Evolutionary conservation across 306 rosid species (phyloP).

Genomic region (Begonia loranthoides): DNA sequence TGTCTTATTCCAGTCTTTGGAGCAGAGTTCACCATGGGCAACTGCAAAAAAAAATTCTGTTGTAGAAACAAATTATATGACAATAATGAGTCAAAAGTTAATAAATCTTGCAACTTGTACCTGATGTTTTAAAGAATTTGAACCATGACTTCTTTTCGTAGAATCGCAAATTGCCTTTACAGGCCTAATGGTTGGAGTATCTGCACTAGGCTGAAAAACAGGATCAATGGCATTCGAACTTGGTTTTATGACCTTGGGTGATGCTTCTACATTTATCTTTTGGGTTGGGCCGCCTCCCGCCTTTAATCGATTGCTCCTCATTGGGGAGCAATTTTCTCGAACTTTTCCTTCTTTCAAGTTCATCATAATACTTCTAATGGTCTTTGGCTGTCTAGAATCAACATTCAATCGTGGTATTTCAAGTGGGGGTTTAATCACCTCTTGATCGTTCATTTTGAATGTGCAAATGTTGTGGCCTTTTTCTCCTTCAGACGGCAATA

Average conservation of each 20-base stretch:
- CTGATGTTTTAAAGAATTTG: conserved; percentile 55
- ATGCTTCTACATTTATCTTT: conserved; percentile 34
- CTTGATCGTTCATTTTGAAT: conserved; percentile 31
- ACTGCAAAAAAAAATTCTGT: conserved; percentile 21
- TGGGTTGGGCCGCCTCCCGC: conserved; percentile 29
- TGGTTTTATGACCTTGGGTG: conserved; percentile 60
- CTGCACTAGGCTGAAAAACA: conserved; percentile 40
- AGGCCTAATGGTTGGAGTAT: conserved; percentile 30
- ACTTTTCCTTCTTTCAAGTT: conserved; percentile 70
- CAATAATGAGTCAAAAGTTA: background rate
- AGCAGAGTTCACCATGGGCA: conserved; percentile 33
- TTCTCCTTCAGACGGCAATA: conserved; percentile 34
- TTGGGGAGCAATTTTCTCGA: conserved; percentile 72
- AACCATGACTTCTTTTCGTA: conserved; percentile 40
- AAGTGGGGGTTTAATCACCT: conserved; percentile 27
- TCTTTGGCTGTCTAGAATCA: conserved; percentile 65
- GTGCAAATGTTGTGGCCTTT: conserved; percentile 20
- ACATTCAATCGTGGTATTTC: conserved; percentile 28
- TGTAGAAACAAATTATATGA: background rate
- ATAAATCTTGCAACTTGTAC: conserved; percentile 17
- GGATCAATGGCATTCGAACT: conserved; percentile 24
- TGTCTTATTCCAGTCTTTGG: conserved; percentile 53
- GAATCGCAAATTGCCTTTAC: conserved; percentile 38
- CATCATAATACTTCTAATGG: conserved; percentile 75
- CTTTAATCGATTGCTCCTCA: conserved; percentile 57